Conservation (phyloP, 2,329 filamentous ascomycete genomes). For the Ceratocystis eucalypticola region DNA sequence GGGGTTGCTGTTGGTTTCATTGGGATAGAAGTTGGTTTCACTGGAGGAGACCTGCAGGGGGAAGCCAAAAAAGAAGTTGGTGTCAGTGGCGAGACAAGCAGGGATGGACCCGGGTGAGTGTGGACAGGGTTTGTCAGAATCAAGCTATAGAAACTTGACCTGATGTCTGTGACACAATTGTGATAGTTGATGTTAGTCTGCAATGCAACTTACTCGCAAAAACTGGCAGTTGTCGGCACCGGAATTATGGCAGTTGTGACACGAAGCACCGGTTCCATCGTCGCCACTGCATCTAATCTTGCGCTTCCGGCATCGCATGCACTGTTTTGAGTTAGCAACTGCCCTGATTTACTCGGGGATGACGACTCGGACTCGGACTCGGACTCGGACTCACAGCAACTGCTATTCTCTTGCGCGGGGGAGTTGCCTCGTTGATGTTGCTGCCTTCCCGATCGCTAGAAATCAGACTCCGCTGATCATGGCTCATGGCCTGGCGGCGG, state of each 20-base stretch:
- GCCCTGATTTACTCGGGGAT: neutral
- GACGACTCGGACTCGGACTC: neutral
- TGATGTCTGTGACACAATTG: neutral
- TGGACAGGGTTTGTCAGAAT: neutral
- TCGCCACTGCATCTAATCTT: slow-evolving; percentile 95
- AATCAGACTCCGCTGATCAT: slow-evolving; percentile 22
- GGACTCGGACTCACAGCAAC: slow-evolving; percentile 39
- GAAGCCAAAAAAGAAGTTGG: neutral
- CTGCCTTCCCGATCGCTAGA: neutral
- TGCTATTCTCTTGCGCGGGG: slow-evolving; percentile 44
- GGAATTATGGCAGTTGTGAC: slow-evolving; percentile 67
- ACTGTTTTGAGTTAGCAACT: slow-evolving; percentile 39
- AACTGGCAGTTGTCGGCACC: slow-evolving; percentile 63
- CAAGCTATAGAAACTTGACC: neutral
- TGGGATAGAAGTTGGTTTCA: slow-evolving; percentile 27
- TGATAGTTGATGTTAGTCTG: neutral
- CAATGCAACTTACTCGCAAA: slow-evolving; percentile 48
- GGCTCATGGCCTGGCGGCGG: slow-evolving; percentile 28
- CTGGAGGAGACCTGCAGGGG: slow-evolving; percentile 28
- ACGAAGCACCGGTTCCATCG: slow-evolving; percentile 59
- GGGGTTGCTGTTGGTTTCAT: slow-evolving; percentile 21
- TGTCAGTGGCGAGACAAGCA: slow-evolving; percentile 3
- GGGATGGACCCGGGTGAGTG: neutral
- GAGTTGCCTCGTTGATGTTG: slow-evolving; percentile 27
- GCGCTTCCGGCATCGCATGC: slow-evolving; percentile 73